Evolutionary conservation across 1,284 basidiomycete genomes (phyloP).

Genomic region (Cryptococcus sp.): DNA sequence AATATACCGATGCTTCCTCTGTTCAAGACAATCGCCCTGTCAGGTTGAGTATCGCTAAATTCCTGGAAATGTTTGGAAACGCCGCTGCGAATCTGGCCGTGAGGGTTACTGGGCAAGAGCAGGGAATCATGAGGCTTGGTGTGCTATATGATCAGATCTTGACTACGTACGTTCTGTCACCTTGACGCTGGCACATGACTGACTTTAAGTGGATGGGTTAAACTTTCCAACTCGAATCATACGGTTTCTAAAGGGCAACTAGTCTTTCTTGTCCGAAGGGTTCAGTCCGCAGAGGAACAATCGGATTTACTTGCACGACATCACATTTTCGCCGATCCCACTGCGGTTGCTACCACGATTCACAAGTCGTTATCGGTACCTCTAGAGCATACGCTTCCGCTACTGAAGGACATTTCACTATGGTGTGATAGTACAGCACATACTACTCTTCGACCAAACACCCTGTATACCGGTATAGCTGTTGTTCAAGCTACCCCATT

Average conservation of each 20-base stretch:
- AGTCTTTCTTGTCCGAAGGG: conserved; percentile 48
- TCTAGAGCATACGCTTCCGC: conserved; percentile 42
- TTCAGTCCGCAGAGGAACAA: conserved; percentile 43
- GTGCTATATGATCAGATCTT: conserved; percentile 51
- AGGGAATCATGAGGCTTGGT: conserved; percentile 43
- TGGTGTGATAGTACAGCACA: conserved; percentile 43
- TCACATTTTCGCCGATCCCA: conserved; percentile 48
- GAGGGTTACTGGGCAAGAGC: conserved; percentile 36
- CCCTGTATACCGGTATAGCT: conserved; percentile 47
- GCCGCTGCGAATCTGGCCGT: conserved; percentile 39
- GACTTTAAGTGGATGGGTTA: conserved; percentile 42
- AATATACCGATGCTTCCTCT: conserved; percentile 14
- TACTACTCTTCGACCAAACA: conserved; percentile 39
- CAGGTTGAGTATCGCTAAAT: conserved; percentile 34
- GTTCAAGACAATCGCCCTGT: conserved; percentile 7
- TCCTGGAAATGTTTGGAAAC: conserved; percentile 43
- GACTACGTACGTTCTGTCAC: conserved; percentile 40
- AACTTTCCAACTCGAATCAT: conserved; percentile 33
- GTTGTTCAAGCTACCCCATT: conserved; percentile 50
- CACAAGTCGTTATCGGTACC: conserved; percentile 48
- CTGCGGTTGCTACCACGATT: conserved; percentile 44
- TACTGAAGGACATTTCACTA: conserved; percentile 43
- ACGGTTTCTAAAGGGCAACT: conserved; percentile 50
- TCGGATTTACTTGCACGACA: conserved; percentile 44
- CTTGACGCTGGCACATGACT: neutral